Evolutionary conservation across 106 monocot species (phyloP), one percentile per base, ranked within the genome.

Genomic region (Allium cepa): DNA sequence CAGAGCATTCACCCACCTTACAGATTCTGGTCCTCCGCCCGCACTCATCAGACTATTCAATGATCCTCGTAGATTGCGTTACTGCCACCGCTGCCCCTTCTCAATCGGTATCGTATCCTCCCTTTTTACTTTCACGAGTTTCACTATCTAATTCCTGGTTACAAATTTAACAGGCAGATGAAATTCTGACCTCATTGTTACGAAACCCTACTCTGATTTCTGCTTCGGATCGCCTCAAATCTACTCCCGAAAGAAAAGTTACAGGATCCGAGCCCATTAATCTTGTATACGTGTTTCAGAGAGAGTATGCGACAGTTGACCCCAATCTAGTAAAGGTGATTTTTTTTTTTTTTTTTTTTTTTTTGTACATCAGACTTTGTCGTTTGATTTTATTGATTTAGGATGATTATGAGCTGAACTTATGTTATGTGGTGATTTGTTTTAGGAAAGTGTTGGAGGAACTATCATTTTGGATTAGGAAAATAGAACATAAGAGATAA

Each of bases 221-320:
- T 14, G 78, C 92, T 1, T 88, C 89, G 7, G 53, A 76, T 45
- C 73, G 57, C n/a, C 75, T 97, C 62, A 89, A 80, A 57, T 68
- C 79, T 49, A 70, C 59, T 61, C 77, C 88, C 51, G 78, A 60
- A 53, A 78, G 62, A 47, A 75, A 57, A 4, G 56, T 85, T 15
- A 72, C 88, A 15, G 74, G 51, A 53, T 66, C 75, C 28, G 75
- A 83, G 11, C 68, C 53, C 11, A 26, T n/a, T n/a, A 74, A 78
- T 72, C 82, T 80, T 64, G 84, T 97, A 0, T 97, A 97, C 72
- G 84, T 97, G 11, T 89, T 97, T 71, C 96, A 92, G 82, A 71
- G 62, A 60, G 92, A 97, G 72, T 97, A 80, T 22, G 92, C 92
- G 61, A 92, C 96, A 6, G 96, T 92, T 3, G 75, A 86, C 72